A percentile compares a stretch with the other conserved stretches of the same genome.
phyloP scores from a whole-genome alignment of 495 filamentous ascomycete genomes.

The Thermochaetoides thermophila region DNA sequence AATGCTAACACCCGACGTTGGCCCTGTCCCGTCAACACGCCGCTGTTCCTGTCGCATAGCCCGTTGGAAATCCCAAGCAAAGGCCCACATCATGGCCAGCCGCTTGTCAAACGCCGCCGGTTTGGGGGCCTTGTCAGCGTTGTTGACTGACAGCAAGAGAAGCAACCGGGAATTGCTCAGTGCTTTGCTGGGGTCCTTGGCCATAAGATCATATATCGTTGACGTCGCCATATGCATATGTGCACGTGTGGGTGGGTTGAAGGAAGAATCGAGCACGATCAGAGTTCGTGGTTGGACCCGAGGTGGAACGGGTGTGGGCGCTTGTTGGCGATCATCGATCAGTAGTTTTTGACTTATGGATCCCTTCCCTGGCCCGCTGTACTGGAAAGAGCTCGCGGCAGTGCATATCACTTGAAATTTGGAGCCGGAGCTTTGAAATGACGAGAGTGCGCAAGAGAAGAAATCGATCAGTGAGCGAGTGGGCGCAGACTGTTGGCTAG shows the following conservation, averaged over 20 bases:
- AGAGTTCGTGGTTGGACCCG: conserved; percentile 36
- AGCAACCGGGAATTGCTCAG: conserved; percentile 40
- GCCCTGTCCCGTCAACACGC: background rate
- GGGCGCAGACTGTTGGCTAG: conserved; percentile 5
- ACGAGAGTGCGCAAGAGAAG: conserved; percentile 37
- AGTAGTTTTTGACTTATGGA: no score
- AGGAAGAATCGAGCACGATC: conserved; percentile 84
- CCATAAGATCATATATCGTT: no score
- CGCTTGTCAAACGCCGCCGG: conserved; percentile 72
- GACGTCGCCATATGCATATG: conserved; percentile 61
- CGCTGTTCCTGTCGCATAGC: conserved; percentile 1
- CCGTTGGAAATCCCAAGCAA: conserved; percentile 48
- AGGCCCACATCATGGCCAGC: conserved; percentile 72
- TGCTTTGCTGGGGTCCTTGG: no score
- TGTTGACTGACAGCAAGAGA: conserved; percentile 73
- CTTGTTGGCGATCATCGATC: conserved; percentile 1
- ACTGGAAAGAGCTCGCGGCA: no score
- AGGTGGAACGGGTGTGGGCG: no score
- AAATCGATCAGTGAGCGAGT: conserved; percentile 18
- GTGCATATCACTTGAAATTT: conserved; percentile 47
- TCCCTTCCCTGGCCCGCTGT: no score
- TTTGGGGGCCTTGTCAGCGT: conserved; percentile 83
- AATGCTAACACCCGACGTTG: no score
- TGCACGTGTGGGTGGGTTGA: conserved; percentile 83
- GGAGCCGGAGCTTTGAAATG: conserved; percentile 40